phyloP scores from a whole-genome alignment of 371 early-diverging fungal genomes.

The Mortierella sp. region DNA sequence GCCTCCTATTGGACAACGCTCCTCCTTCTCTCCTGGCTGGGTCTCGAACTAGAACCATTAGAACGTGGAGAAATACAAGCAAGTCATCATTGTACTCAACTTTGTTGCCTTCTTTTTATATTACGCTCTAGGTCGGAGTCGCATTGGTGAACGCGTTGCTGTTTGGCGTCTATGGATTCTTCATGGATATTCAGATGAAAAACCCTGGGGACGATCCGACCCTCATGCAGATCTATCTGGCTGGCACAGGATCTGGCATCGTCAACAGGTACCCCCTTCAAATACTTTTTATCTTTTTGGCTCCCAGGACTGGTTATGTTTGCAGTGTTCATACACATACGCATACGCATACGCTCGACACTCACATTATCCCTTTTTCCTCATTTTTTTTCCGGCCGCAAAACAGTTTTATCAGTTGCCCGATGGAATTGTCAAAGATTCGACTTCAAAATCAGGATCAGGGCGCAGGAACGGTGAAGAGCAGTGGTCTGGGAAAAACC shows the following conservation, averaged over 20 bases:
- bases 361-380: not conserved
- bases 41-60: not conserved
- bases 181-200: constrained; percentile 65
- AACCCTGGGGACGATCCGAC: constrained; percentile 51
- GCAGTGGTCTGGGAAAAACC: constrained; percentile 4
- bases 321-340: not conserved
- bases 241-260: constrained; percentile 75
- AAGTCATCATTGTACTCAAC: not conserved
- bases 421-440: constrained; percentile 79
- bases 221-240: constrained; percentile 66
- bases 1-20: constrained; percentile 23
- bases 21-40: not conserved
- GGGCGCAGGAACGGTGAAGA: constrained; percentile 17
- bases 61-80: not conserved
- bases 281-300: not conserved
- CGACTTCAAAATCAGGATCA: constrained; percentile 70
- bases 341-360: not conserved
- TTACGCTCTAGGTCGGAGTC: constrained; percentile 67
- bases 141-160: constrained; percentile 75
- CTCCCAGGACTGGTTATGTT: not conserved
- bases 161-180: constrained; percentile 74
- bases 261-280: constrained; percentile 65
- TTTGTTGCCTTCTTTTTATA: constrained; percentile 13
- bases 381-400: not conserved
- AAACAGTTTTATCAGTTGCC: constrained; percentile 69